Conservation (phyloP, 768 basidiomycete genomes). For the Cystofilobasidium ferigula region DNA sequence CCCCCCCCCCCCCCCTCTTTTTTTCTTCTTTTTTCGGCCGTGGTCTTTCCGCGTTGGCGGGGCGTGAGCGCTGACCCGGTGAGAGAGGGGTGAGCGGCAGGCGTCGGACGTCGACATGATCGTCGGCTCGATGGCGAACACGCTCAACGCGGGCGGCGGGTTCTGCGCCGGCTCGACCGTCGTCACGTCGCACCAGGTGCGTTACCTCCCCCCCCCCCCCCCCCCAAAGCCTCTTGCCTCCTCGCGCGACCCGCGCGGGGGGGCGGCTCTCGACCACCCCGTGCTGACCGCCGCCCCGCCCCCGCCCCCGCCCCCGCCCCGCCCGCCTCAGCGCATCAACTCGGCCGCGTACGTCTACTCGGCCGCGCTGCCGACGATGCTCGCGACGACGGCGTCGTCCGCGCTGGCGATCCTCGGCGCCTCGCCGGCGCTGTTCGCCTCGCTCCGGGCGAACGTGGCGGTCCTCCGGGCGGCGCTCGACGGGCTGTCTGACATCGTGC, state of each 20-base stretch:
- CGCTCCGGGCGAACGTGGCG: slow-evolving; percentile 69
- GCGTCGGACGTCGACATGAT: slow-evolving; percentile 87
- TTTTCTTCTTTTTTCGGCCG: no score
- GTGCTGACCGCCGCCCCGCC: not conserved
- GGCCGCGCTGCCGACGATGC: slow-evolving; percentile 79
- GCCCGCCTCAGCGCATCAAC: slow-evolving; percentile 65
- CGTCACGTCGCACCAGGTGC: slow-evolving; percentile 78
- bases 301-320: slow-evolving; percentile 6
- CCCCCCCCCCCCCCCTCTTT: no score
- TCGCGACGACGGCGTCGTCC: slow-evolving; percentile 77
- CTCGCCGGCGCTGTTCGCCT: slow-evolving; percentile 60
- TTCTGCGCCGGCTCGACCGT: slow-evolving; percentile 83
- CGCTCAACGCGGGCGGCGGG: slow-evolving; percentile 72
- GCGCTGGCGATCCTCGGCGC: slow-evolving; percentile 67
- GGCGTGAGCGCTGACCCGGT: not conserved
- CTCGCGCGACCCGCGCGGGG: no score
- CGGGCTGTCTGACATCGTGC: slow-evolving; percentile 56
- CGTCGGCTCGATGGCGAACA: slow-evolving; percentile 77
- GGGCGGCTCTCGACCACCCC: no score
- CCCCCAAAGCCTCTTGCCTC: not conserved
- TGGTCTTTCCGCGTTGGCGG: no score
- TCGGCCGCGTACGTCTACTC: slow-evolving; percentile 92
- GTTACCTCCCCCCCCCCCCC: slow-evolving; percentile 7
- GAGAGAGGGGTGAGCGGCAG: slow-evolving; percentile 39
- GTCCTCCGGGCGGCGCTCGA: slow-evolving; percentile 70